Evolutionary conservation across 495 filamentous ascomycete species (phyloP).

Genomic region (Parachaetomium inaequale): DNA sequence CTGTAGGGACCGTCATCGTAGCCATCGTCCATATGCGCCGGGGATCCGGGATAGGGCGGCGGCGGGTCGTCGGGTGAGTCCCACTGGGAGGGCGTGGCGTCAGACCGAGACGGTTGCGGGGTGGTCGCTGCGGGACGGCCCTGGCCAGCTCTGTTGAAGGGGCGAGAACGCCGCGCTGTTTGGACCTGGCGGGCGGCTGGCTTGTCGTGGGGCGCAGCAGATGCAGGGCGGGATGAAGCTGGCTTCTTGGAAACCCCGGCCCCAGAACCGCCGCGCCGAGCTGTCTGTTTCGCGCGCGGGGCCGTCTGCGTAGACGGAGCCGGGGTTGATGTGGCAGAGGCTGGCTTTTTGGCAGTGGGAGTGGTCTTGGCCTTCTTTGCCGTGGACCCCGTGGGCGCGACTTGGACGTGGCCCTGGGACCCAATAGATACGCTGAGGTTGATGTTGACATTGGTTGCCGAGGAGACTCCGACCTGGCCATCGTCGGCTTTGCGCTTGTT

Average conservation of each 20-base stretch:
- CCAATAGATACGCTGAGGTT: conserved; percentile 18
- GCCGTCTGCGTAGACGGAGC: not conserved
- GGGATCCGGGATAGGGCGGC: conserved; percentile 25
- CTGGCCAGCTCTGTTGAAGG: not conserved
- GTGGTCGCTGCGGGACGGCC: not conserved
- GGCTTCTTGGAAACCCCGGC: not conserved
- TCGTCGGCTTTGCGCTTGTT: conserved; percentile 37
- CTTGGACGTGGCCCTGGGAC: conserved; percentile 13
- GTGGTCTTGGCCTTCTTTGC: conserved; percentile 23
- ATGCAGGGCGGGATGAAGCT: not conserved
- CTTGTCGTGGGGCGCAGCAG: not conserved
- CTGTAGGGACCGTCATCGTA: not conserved
- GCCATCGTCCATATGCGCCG: not conserved
- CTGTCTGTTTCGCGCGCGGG: conserved; percentile 17
- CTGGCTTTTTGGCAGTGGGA: not conserved
- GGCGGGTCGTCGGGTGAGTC: conserved; percentile 25
- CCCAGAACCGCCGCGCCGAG: conserved; percentile 9
- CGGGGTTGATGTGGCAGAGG: not conserved
- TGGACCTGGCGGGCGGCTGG: not conserved
- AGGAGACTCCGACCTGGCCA: not conserved
- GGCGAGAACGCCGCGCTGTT: conserved; percentile 7
- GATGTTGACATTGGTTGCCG: conserved; percentile 17
- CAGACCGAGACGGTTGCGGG: not conserved
- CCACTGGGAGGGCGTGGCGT: conserved; percentile 14
- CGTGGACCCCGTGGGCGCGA: not conserved